Percentiles rank a stretch among this genome's conserved stretches.
phyloP scores from a whole-genome alignment of 305 asterid species.

The Fraxinus xanthoxyloides region DNA sequence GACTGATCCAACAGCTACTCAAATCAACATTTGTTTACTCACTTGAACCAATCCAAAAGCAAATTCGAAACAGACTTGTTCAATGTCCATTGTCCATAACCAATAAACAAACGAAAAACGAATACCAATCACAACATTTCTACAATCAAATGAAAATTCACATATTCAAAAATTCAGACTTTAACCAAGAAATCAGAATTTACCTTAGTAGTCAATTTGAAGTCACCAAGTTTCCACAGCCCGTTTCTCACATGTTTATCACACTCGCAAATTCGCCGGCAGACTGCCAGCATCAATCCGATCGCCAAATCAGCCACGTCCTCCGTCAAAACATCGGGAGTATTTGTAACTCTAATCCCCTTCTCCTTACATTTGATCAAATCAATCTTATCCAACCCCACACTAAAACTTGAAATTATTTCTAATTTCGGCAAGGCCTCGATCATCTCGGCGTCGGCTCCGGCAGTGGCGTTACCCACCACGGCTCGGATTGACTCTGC shows the following conservation, averaged over 20 bases:
- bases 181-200: neutral
- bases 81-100: neutral
- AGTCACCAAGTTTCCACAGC: slow-evolving; percentile 55
- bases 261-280: slow-evolving; percentile 53
- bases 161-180: neutral
- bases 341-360: slow-evolving; percentile 69
- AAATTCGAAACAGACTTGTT: neutral
- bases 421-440: slow-evolving; percentile 58
- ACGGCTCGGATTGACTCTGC: slow-evolving; percentile 62
- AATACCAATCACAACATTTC: neutral
- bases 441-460: slow-evolving; percentile 51
- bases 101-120: neutral
- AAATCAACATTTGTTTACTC: no score
- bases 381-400: slow-evolving; percentile 67
- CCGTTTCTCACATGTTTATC: slow-evolving; percentile 61
- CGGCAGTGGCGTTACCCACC: slow-evolving; percentile 49
- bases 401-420: slow-evolving; percentile 59
- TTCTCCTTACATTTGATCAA: slow-evolving; percentile 60
- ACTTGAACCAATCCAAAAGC: no score
- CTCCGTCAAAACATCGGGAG: slow-evolving; percentile 73
- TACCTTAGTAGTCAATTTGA: slow-evolving; percentile 62
- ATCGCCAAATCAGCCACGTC: slow-evolving; percentile 73
- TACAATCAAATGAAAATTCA: neutral
- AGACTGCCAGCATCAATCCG: slow-evolving; percentile 58
- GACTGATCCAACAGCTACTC: no score